Conservation (phyloP, 768 basidiomycete genomes). For the Rhizopogon vulgaris region DNA sequence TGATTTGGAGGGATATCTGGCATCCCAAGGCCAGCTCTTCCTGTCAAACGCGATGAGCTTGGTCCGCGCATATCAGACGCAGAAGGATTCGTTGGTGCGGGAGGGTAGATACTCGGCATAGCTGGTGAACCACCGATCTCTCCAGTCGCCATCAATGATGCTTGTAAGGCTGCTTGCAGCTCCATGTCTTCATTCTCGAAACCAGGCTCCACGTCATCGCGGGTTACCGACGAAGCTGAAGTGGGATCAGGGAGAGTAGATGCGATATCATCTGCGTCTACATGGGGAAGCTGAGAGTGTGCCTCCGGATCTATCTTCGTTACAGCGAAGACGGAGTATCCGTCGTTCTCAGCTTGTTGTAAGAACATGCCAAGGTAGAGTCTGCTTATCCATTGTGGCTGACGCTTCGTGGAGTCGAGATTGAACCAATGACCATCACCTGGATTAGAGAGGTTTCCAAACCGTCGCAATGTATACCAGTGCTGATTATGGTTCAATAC, state of each 20-base stretch:
- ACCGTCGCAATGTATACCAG: constrained; percentile 85
- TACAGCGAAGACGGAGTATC: constrained; percentile 78
- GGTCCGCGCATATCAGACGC: constrained; percentile 18
- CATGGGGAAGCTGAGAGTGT: constrained; percentile 51
- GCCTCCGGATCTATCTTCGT: constrained; percentile 52
- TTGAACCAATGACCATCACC: constrained; percentile 81
- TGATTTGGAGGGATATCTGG: constrained; percentile 23
- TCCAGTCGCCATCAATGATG: constrained; percentile 48
- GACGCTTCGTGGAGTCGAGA: constrained; percentile 65
- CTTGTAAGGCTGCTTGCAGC: constrained; percentile 82
- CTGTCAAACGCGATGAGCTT: constrained; percentile 10
- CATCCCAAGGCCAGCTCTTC: constrained; percentile 6
- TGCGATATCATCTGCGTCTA: constrained; percentile 68
- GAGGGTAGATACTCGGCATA: constrained; percentile 11
- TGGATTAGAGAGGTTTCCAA: constrained; percentile 45
- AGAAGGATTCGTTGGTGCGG: constrained; percentile 21
- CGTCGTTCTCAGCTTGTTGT: constrained; percentile 82
- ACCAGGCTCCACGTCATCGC: constrained; percentile 19
- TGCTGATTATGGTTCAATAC: constrained; percentile 83
- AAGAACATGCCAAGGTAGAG: constrained; percentile 82
- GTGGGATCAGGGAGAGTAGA: constrained; percentile 52
- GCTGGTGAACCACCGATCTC: constrained; percentile 2
- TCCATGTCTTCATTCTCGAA: constrained; percentile 84
- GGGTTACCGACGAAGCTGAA: constrained; percentile 19
- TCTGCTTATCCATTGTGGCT: constrained; percentile 79